Conservation (phyloP, 495 filamentous ascomycete genomes). For the Cairneyella variabilis region DNA sequence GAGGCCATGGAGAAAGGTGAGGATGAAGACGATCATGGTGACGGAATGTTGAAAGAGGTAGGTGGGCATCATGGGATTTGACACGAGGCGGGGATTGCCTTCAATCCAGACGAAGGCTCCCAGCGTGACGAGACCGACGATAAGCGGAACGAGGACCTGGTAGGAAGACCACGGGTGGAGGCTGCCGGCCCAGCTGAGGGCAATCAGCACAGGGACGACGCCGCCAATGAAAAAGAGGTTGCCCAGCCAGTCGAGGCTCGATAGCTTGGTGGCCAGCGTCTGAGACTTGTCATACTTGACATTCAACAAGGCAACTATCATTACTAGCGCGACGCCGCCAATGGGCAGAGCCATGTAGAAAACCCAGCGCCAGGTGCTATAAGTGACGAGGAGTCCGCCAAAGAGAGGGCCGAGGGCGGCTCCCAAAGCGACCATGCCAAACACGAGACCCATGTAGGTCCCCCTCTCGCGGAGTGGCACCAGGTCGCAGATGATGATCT, state of each 20-base stretch:
- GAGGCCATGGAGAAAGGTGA: slow-evolving; percentile 25
- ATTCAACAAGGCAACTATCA: background rate
- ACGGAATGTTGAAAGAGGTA: slow-evolving; percentile 5
- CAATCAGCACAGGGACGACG: slow-evolving; percentile 30
- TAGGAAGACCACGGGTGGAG: slow-evolving; percentile 32
- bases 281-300: background rate
- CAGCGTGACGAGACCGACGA: slow-evolving; percentile 16
- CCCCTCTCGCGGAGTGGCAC: slow-evolving; percentile 53
- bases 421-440: slow-evolving; percentile 32
- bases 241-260: slow-evolving; percentile 37
- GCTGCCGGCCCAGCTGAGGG: slow-evolving; percentile 36
- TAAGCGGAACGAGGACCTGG: slow-evolving; percentile 23
- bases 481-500: slow-evolving; percentile 75
- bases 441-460: slow-evolving; percentile 26
- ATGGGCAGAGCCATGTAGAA: slow-evolving; percentile 57
- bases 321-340: slow-evolving; percentile 16
- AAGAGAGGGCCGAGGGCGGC: slow-evolving; percentile 57
- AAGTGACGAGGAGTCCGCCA: slow-evolving; percentile 53
- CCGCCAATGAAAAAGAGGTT: slow-evolving; percentile 32
- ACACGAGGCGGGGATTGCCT: background rate
- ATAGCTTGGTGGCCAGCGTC: background rate
- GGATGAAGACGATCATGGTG: slow-evolving; percentile 8
- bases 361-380: slow-evolving; percentile 72
- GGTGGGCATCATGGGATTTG: slow-evolving; percentile 2
- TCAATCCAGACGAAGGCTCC: background rate